Percentiles rank a stretch among this genome's conserved stretches.
These are phyloP conservation scores for Pogostemon cablin DNA, from an alignment of 257 asterid species.

Conservation along the genomic window DNA sequence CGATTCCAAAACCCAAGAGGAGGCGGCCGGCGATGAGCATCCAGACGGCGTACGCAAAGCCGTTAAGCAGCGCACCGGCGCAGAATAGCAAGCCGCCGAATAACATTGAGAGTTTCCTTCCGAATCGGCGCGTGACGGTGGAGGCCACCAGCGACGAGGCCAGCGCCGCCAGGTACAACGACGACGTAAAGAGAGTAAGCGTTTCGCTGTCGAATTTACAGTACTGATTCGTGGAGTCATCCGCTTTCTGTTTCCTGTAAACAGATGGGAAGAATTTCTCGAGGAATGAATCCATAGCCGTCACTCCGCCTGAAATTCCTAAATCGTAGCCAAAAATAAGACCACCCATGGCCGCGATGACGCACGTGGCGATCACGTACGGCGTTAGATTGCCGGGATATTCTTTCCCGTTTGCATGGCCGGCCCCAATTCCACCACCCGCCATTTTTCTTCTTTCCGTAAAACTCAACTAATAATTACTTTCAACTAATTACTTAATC, in stretches of 20 bases:
- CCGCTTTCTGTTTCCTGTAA: constrained; percentile 48
- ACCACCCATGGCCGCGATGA: constrained; percentile 97
- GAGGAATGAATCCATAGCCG: constrained; percentile 81
- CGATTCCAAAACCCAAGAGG: constrained; percentile 82
- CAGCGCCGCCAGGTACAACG: constrained; percentile 83
- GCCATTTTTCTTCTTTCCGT: constrained; percentile 51
- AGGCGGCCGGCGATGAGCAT: constrained; percentile 85
- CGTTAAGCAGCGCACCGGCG: constrained; percentile 77
- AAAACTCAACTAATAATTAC: no score
- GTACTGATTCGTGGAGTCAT: constrained; percentile 64
- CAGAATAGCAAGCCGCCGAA: constrained; percentile 73
- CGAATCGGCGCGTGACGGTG: constrained; percentile 60
- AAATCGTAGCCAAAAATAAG: constrained; percentile 87
- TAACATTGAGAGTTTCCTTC: constrained; percentile 76
- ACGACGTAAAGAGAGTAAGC: constrained; percentile 81
- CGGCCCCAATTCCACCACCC: constrained; percentile 70
- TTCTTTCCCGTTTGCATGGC: constrained; percentile 49
- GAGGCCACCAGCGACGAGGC: constrained; percentile 69
- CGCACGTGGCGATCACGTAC: constrained; percentile 64
- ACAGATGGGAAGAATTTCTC: constrained; percentile 65
- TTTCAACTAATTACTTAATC: no score
- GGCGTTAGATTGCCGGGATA: constrained; percentile 79
- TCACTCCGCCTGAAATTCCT: constrained; percentile 94
- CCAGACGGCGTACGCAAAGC: constrained; percentile 58
- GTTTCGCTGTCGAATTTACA: constrained; percentile 77